These are phyloP conservation scores for Pseudogymnoascus sp. DNA, from an alignment of 2,329 filamentous ascomycete genomes.

Conservation along the genomic window DNA sequence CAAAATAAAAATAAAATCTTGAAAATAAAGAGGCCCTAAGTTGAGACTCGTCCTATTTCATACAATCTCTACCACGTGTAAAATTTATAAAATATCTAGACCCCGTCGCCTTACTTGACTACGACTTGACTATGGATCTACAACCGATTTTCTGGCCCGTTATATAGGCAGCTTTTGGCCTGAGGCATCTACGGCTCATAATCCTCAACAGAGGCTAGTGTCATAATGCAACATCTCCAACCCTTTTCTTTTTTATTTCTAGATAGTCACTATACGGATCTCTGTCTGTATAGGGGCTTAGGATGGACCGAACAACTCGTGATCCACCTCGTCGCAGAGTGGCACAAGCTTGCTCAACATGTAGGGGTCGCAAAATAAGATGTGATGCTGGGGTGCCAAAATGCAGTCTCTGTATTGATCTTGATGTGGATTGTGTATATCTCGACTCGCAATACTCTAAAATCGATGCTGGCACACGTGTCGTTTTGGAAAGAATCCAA, in stretches of 20 bases:
- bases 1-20: neutral
- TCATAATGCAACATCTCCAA: neutral
- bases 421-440: constrained; percentile 27
- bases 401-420: constrained; percentile 24
- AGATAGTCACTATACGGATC: neutral
- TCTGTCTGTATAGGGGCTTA: neutral
- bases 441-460: constrained; percentile 25
- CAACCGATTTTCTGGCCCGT: too few relatives aligned
- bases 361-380: constrained; percentile 27
- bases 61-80: neutral
- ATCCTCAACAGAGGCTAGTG: neutral
- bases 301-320: neutral
- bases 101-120: neutral
- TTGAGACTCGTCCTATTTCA: neutral
- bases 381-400: constrained; percentile 27
- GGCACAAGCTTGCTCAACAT: constrained; percentile 26
- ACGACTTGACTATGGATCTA: too few relatives aligned
- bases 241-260: neutral
- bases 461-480: constrained; percentile 26
- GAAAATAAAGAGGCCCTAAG: neutral
- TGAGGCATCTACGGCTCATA: too few relatives aligned
- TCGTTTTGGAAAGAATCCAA: constrained; percentile 27
- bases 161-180: too few relatives aligned
- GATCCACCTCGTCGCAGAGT: constrained; percentile 17
- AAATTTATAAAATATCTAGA: neutral